phyloP scores from a whole-genome alignment of 2,329 filamentous ascomycete genomes.

The Neonectria sp. region DNA sequence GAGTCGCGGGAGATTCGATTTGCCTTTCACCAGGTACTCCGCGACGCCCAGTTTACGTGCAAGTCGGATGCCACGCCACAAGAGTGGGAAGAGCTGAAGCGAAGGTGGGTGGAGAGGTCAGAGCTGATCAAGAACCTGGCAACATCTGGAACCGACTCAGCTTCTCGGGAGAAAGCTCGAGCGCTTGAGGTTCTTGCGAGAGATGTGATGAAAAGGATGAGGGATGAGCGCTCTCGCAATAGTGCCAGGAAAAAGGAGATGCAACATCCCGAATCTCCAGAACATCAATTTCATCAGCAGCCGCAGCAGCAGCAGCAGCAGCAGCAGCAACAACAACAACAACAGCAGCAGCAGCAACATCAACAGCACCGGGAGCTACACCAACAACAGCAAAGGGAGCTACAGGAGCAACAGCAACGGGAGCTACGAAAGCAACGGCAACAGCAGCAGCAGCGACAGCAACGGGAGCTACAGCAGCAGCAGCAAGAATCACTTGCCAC shows the following conservation, averaged over 20 bases:
- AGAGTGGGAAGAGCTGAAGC: slow-evolving; percentile 80
- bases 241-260: slow-evolving; percentile 53
- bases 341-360: neutral
- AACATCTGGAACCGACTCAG: slow-evolving; percentile 65
- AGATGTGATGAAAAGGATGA: slow-evolving; percentile 83
- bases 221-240: slow-evolving; percentile 75
- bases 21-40: slow-evolving; percentile 76
- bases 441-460: slow-evolving; percentile 2
- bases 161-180: slow-evolving; percentile 69
- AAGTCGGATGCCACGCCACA: slow-evolving; percentile 81
- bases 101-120: slow-evolving; percentile 75
- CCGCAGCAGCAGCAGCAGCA: slow-evolving; percentile 4
- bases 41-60: slow-evolving; percentile 76
- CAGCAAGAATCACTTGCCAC: slow-evolving; percentile 4
- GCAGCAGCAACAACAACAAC: neutral
- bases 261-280: neutral
- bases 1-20: slow-evolving; percentile 73
- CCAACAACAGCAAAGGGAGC: neutral
- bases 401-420: slow-evolving; percentile 1
- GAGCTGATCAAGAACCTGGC: slow-evolving; percentile 69
- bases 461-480: slow-evolving; percentile 15
- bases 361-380: neutral
- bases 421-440: neutral
- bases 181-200: slow-evolving; percentile 80
- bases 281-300: neutral